These are phyloP conservation scores for Suillus subaureus DNA, from an alignment of 768 basidiomycete genomes.

Conservation along the genomic window DNA sequence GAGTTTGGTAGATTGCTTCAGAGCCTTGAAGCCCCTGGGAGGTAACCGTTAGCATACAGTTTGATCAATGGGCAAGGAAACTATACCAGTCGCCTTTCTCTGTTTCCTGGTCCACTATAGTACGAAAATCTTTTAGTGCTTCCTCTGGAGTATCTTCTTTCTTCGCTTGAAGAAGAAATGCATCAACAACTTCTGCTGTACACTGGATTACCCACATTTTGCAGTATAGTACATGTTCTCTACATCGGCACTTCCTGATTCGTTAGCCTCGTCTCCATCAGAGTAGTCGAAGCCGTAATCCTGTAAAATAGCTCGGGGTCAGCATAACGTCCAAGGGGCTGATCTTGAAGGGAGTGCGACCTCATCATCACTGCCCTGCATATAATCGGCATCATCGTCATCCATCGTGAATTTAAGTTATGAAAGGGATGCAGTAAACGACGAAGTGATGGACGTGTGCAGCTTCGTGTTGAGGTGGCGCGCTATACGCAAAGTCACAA, in stretches of 20 bases:
- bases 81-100: slow-evolving; percentile 92
- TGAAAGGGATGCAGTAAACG: not conserved
- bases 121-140: slow-evolving; percentile 86
- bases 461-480: not conserved
- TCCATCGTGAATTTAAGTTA: slow-evolving; percentile 55
- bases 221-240: slow-evolving; percentile 99
- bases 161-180: slow-evolving; percentile 57
- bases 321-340: slow-evolving; percentile 1
- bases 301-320: slow-evolving; percentile 38
- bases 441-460: not conserved
- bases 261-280: slow-evolving; percentile 82
- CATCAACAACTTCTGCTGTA: not conserved
- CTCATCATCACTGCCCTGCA: slow-evolving; percentile 89
- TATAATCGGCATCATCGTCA: slow-evolving; percentile 93
- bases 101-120: slow-evolving; percentile 89
- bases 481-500: not conserved
- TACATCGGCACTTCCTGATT: slow-evolving; percentile 81
- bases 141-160: slow-evolving; percentile 94
- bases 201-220: slow-evolving; percentile 65
- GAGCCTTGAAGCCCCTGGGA: slow-evolving; percentile 94
- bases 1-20: slow-evolving; percentile 96
- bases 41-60: slow-evolving; percentile 6
- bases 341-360: slow-evolving; percentile 38
- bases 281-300: slow-evolving; percentile 98
- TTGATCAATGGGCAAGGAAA: not conserved